phyloP scores from a whole-genome alignment of 2,329 filamentous ascomycete species.

The Myotisia sp. region DNA sequence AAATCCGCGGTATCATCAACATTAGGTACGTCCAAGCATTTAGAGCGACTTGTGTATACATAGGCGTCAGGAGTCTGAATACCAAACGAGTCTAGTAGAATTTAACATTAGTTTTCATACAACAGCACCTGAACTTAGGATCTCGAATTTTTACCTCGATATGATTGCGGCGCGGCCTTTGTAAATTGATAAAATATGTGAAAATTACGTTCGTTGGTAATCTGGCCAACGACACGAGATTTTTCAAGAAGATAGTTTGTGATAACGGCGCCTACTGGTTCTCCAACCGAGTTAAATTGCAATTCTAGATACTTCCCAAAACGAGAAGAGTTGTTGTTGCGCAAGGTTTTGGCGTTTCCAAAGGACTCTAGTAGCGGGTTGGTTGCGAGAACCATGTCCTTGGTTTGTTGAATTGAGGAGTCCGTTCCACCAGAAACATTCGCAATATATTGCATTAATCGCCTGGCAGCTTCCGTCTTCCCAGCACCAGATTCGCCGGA shows the following conservation, averaged over 20 bases:
- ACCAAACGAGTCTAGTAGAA: conserved; percentile 58
- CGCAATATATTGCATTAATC: conserved; percentile 99
- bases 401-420: conserved; percentile 86
- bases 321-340: conserved; percentile 97
- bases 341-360: conserved; percentile 91
- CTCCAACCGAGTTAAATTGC: conserved; percentile 81
- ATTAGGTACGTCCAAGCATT: conserved; percentile 85
- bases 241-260: conserved; percentile 97
- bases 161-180: conserved; percentile 77
- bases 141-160: conserved; percentile 51
- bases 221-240: conserved; percentile 86
- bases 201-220: conserved; percentile 90
- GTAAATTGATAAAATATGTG: conserved; percentile 99
- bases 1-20: conserved; percentile 88
- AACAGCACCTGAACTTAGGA: too few species aligned
- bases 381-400: conserved; percentile 98
- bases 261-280: conserved; percentile 91
- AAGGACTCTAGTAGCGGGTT: conserved; percentile 96
- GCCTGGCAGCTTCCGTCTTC: conserved; percentile 96
- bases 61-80: conserved; percentile 88
- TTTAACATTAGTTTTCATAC: conserved; percentile 11
- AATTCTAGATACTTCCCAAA: conserved; percentile 98
- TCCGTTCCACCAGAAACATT: conserved; percentile 78
- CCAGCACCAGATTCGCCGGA: conserved; percentile 95
- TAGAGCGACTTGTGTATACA: conserved; percentile 81